phyloP scores from a whole-genome alignment of 331 rosid genomes.

The Prunus yedoensis region DNA sequence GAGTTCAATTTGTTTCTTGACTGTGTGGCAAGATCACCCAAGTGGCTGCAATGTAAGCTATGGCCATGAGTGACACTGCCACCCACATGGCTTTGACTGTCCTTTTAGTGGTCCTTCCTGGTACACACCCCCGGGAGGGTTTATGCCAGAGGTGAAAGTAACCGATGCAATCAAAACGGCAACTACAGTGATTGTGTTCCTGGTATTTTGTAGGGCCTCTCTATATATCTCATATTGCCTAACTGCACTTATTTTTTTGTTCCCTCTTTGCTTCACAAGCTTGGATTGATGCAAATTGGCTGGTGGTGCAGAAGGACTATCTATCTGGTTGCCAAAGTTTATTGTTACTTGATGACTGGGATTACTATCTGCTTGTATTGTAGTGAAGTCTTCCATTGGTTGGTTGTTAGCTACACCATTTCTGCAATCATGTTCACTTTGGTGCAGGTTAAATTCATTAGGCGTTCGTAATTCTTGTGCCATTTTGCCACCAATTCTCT shows the following conservation, averaged over 20 bases:
- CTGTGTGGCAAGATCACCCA: conserved; percentile 51
- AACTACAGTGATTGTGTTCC: conserved; percentile 59
- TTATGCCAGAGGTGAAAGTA: conserved; percentile 40
- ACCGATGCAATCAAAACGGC: conserved; percentile 45
- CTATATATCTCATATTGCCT: conserved; percentile 39
- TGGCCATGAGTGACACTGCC: conserved; percentile 60
- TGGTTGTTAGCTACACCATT: background rate
- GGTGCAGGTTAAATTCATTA: background rate
- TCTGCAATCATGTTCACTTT: background rate
- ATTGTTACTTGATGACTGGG: background rate
- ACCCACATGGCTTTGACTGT: conserved; percentile 64
- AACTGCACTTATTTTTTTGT: conserved; percentile 13
- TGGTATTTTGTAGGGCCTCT: conserved; percentile 67
- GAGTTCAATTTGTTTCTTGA: conserved; percentile 37
- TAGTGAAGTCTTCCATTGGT: background rate
- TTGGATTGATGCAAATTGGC: conserved; percentile 12
- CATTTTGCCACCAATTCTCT: conserved; percentile 30
- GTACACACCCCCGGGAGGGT: conserved; percentile 46
- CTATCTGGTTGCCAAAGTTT: background rate
- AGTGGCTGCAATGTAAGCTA: conserved; percentile 54
- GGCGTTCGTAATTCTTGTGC: background rate
- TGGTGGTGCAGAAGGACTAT: background rate
- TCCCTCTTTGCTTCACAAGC: conserved; percentile 16
- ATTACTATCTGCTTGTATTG: background rate
- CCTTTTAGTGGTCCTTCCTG: conserved; percentile 32